These are phyloP conservation scores for Daldinia vernicosa DNA, from an alignment of 495 filamentous ascomycete genomes.

Conservation along the genomic window DNA sequence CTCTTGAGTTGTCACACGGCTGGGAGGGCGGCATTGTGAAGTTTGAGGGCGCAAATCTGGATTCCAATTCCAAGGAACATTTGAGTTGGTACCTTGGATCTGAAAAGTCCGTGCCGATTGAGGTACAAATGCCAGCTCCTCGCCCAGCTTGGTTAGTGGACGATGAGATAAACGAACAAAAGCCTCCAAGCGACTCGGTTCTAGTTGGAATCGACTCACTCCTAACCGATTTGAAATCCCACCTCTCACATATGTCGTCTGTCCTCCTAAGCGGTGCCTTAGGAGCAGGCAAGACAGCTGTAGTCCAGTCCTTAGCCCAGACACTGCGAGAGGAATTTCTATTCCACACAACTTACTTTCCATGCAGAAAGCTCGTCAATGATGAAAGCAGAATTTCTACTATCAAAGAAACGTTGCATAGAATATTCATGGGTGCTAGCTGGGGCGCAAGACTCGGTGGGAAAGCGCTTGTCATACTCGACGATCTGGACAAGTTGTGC, in stretches of 20 bases:
- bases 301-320: conserved; percentile 69
- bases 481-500: conserved; percentile 92
- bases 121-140: conserved; percentile 74
- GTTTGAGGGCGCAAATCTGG: conserved; percentile 67
- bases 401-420: conserved; percentile 86
- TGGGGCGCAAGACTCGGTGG: conserved; percentile 91
- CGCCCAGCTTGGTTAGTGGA: conserved; percentile 63
- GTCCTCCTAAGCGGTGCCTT: conserved; percentile 87
- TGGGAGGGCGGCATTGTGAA: conserved; percentile 83
- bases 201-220: conserved; percentile 87
- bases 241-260: conserved; percentile 85
- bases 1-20: conserved; percentile 49
- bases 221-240: conserved; percentile 71
- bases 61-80: conserved; percentile 59
- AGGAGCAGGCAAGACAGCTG: conserved; percentile 86
- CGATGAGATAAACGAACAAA: conserved; percentile 59
- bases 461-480: conserved; percentile 81
- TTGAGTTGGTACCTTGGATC: conserved; percentile 79
- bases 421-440: conserved; percentile 84
- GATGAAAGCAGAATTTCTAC: conserved; percentile 88
- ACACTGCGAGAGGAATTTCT: conserved; percentile 70
- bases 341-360: conserved; percentile 81
- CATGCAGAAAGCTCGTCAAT: conserved; percentile 82
- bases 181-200: conserved; percentile 60
- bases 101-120: conserved; percentile 74